A percentile compares a stretch with the other conserved stretches of the same genome.
Evolutionary conservation across 2,329 filamentous ascomycete species (phyloP).

Genomic region (Meredithiella fracta): DNA sequence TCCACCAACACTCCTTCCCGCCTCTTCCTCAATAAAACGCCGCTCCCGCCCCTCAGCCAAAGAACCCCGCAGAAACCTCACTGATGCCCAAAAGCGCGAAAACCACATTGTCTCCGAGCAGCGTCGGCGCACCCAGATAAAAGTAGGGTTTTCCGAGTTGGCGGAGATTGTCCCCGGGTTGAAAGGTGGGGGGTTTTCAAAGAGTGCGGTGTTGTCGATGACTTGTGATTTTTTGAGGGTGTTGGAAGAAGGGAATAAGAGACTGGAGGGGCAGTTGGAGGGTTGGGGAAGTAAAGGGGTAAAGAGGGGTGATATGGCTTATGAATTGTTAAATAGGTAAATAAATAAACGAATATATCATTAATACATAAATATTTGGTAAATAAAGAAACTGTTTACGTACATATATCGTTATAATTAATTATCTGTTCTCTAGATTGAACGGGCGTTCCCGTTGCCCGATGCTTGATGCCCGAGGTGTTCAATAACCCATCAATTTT

Average conservation of each 20-base stretch:
- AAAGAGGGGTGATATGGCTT: neutral
- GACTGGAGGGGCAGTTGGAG: slow-evolving; percentile 24
- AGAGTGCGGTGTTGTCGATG: slow-evolving; percentile 62
- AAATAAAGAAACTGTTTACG: no score
- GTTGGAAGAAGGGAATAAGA: slow-evolving; percentile 50
- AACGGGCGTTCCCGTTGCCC: no score
- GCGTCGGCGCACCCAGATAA: slow-evolving; percentile 67
- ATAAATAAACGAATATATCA: no score
- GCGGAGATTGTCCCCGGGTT: slow-evolving; percentile 60
- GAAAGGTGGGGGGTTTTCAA: slow-evolving; percentile 60
- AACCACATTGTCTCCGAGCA: slow-evolving; percentile 83
- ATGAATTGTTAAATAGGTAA: no score
- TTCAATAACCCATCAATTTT: no score
- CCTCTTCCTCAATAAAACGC: slow-evolving; percentile 20
- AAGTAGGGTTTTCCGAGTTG: slow-evolving; percentile 70
- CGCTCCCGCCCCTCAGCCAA: slow-evolving; percentile 26
- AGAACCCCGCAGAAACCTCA: slow-evolving; percentile 50
- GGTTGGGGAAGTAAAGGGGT: neutral
- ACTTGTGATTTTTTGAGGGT: slow-evolving; percentile 65
- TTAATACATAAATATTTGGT: no score
- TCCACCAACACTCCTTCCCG: neutral
- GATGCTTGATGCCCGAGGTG: no score
- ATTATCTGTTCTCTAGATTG: no score
- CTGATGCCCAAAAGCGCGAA: slow-evolving; percentile 64
- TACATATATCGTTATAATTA: no score